These are phyloP conservation scores for Vanrija humicola DNA, from an alignment of 1,284 basidiomycete genomes.

Conservation along the genomic window DNA sequence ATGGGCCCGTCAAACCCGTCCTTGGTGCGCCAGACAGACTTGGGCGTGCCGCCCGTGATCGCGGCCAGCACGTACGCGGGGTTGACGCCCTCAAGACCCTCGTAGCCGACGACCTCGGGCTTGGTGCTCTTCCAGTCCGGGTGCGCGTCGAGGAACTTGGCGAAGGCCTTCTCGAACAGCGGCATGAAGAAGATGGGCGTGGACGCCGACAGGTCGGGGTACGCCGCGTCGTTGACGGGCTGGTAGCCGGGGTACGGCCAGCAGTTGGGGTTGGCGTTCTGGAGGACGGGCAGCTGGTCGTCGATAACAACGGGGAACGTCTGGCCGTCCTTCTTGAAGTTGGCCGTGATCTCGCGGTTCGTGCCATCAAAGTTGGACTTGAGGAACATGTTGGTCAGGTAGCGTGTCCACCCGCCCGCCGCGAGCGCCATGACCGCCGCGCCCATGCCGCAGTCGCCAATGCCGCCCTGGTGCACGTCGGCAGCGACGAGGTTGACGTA, in stretches of 20 bases:
- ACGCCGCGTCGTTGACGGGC: constrained; percentile 18
- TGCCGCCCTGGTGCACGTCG: constrained; percentile 18
- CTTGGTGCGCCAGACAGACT: background rate
- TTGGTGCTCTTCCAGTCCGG: constrained; percentile 6
- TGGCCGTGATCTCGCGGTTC: background rate
- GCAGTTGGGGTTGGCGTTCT: constrained; percentile 10
- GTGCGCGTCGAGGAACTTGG: constrained; percentile 19
- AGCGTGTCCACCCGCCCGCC: constrained; percentile 10
- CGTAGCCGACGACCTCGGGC: constrained; percentile 5
- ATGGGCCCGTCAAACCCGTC: constrained; percentile 8
- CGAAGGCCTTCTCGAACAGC: constrained; percentile 22
- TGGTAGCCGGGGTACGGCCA: constrained; percentile 18
- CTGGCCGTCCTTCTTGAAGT: constrained; percentile 13
- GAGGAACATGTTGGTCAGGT: constrained; percentile 11
- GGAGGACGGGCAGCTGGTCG: constrained; percentile 16
- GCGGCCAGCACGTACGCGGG: constrained; percentile 14
- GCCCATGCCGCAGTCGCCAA: constrained; percentile 25
- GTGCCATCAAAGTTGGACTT: background rate
- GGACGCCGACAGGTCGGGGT: constrained; percentile 1
- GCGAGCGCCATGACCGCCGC: constrained; percentile 16
- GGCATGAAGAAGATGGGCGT: constrained; percentile 23
- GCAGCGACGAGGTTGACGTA: constrained; percentile 21
- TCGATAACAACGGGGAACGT: constrained; percentile 14
- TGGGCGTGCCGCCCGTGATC: constrained; percentile 17
- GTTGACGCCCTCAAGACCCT: constrained; percentile 8